Evolutionary conservation across 208 protist genomes (phyloP), one percentile per base, ranked within the genome.

Genomic region (Herpetomonas tarakana): DNA sequence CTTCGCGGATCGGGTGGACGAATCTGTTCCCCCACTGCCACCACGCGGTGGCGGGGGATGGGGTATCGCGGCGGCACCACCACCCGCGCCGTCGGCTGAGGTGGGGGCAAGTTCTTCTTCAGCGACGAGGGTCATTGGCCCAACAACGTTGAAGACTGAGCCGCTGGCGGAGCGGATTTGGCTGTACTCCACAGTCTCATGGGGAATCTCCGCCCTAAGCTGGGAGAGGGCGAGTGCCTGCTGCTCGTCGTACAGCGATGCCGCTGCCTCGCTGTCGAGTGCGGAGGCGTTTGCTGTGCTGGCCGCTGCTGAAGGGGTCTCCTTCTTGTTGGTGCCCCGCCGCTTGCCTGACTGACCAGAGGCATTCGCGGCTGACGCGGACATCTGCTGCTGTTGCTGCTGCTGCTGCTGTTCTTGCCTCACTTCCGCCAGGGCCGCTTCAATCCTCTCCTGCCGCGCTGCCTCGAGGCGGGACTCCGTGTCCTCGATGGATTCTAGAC

Each of bases 401-500:
- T 7, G 46, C 49, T 6, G 62, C 61, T 60, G 46, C 56, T 26
- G 19, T 47, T 55, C 25, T 55, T 22, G 63, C 67, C 24, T 41
- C 14, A 61, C 24, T 49, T 62, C 46, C 52, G 62, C 35, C 61
- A 64, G 29, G 14, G 30, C 14, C 18, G 44, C 35, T n/a, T 63
- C 45, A 18, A 65, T 58, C 21, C 57, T 58, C 12, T 67, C 52
- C 46, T 58, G 7, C 26, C 65, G 47, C 18, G 62, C 52, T 19
- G 11, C 2, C 38, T 39, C 53, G 3, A 77, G 52, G 7, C 73
- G 74, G 30, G 26, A 46, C 46, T 55, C 58, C 14, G 68, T 74
- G 18, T 57, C 64, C 52, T 56, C 56, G 44, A 69, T 52, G 30
- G 65, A 67, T 41, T 83, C 74, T 0, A 81, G 55, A 7, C 76